Conservation (phyloP, 345 rosid species). For the Erodium maritimum region DNA sequence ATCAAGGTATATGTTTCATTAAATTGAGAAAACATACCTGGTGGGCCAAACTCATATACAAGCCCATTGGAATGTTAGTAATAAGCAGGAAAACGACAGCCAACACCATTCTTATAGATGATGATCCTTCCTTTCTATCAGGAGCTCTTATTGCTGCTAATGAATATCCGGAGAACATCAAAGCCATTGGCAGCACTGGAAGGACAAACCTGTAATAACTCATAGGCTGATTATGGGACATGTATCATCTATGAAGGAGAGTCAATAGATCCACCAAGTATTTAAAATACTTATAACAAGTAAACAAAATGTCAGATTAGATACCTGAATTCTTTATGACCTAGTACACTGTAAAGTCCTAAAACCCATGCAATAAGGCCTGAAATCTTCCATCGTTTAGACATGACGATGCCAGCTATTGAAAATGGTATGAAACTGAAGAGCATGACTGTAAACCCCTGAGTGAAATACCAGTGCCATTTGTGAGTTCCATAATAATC, state of each 20-base stretch:
- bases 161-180: slow-evolving; percentile 76
- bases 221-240: slow-evolving; percentile 24
- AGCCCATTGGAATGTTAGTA: slow-evolving; percentile 78
- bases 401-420: slow-evolving; percentile 45
- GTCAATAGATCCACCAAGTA: background rate
- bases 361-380: slow-evolving; percentile 79
- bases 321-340: slow-evolving; percentile 94
- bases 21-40: slow-evolving; percentile 38
- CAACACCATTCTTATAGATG: slow-evolving; percentile 27
- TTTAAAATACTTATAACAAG: background rate
- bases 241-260: slow-evolving; percentile 6
- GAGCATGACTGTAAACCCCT: slow-evolving; percentile 81
- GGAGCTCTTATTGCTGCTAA: slow-evolving; percentile 38
- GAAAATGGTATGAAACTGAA: slow-evolving; percentile 73
- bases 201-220: slow-evolving; percentile 76
- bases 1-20: background rate
- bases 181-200: slow-evolving; percentile 83
- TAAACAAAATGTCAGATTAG: slow-evolving; percentile 4
- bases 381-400: slow-evolving; percentile 52
- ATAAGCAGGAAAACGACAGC: slow-evolving; percentile 61
- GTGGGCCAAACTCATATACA: slow-evolving; percentile 77
- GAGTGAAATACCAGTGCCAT: slow-evolving; percentile 98
- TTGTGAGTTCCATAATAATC: slow-evolving; percentile 93
- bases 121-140: slow-evolving; percentile 29
- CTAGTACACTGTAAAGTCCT: slow-evolving; percentile 57